Evolutionary conservation across 352 stramenopile genomes (phyloP).

Genomic region (Pythium vanterpoolii): DNA sequence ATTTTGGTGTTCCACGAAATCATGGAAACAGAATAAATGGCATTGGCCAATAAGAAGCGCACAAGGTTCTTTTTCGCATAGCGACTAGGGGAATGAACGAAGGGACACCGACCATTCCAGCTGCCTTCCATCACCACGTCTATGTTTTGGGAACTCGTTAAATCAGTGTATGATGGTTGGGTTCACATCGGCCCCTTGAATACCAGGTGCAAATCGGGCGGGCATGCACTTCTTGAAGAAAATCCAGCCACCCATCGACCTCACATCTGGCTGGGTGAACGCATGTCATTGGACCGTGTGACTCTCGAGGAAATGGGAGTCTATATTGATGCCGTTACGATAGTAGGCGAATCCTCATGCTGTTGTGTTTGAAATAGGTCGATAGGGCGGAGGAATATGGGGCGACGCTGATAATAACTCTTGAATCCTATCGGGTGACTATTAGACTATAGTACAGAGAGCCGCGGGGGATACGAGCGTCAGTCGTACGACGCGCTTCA

Average conservation of each 20-base stretch:
- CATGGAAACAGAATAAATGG: not conserved
- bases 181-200: not conserved
- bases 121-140: conserved; percentile 10
- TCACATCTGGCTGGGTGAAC: not conserved
- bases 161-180: too few species aligned
- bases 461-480: not conserved
- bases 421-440: not conserved
- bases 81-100: conserved; percentile 8
- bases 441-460: conserved; percentile 13
- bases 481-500: too few species aligned
- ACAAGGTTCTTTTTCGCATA: conserved; percentile 6
- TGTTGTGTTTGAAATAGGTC: too few species aligned
- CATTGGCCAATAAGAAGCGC: not conserved
- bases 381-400: not conserved
- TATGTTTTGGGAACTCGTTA: not conserved
- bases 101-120: conserved; percentile 10
- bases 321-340: conserved; percentile 4
- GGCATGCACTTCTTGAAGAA: not conserved
- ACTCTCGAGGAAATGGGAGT: not conserved
- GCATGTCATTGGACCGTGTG: not conserved
- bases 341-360: too few species aligned
- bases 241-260: not conserved
- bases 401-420: conserved; percentile 8
- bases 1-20: not conserved
- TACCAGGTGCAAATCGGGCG: not conserved